Conservation (phyloP, 2,329 filamentous ascomycete genomes). For the Dendryphion nanum region DNA sequence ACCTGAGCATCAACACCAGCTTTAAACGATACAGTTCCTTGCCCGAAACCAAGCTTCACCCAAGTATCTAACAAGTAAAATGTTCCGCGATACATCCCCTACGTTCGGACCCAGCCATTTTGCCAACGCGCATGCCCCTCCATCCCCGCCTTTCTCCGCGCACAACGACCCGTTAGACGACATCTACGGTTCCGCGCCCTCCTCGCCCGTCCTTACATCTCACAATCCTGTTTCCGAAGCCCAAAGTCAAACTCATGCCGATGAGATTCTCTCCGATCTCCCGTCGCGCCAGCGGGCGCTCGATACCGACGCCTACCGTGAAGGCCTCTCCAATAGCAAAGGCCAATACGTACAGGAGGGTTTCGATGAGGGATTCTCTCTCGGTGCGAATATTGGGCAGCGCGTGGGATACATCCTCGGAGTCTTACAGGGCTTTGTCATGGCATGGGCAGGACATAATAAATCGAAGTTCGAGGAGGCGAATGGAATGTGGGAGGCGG, state of each 20-base stretch:
- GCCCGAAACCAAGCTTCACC: no score
- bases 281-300: constrained; percentile 73
- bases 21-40: not conserved
- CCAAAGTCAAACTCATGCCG: constrained; percentile 1
- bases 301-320: constrained; percentile 83
- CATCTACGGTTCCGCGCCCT: constrained; percentile 47
- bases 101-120: constrained; percentile 24
- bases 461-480: constrained; percentile 26
- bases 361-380: constrained; percentile 85
- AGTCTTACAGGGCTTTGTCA: constrained; percentile 68
- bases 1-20: no score
- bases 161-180: constrained; percentile 42
- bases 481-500: constrained; percentile 39
- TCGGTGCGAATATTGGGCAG: constrained; percentile 79
- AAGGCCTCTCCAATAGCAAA: constrained; percentile 78
- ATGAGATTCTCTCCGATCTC: constrained; percentile 65
- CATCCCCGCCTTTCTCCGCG: constrained; percentile 23
- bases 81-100: constrained; percentile 25
- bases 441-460: constrained; percentile 43
- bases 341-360: constrained; percentile 74
- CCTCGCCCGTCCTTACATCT: constrained; percentile 31
- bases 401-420: constrained; percentile 74
- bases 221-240: not conserved
- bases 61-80: no score
- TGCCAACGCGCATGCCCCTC: constrained; percentile 28